phyloP scores from a whole-genome alignment of 108 stramenopile genomes.

The Skeletonema tropicum region DNA sequence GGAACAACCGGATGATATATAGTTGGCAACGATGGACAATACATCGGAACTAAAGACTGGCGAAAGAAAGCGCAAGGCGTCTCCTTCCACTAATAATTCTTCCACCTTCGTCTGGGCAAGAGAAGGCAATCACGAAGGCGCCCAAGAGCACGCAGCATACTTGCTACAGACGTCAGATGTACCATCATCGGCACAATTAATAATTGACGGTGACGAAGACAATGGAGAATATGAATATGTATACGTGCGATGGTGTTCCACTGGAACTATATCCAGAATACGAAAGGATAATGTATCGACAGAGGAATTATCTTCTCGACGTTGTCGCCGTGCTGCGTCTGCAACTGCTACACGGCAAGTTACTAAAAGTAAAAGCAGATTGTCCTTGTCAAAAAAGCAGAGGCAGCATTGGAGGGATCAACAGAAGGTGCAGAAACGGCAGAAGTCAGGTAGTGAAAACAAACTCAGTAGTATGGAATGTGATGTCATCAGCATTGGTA shows the following conservation, averaged over 20 bases:
- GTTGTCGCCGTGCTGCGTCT: background rate
- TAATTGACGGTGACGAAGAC: background rate
- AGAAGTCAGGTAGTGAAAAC: background rate
- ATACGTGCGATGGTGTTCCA: background rate
- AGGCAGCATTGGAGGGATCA: slow-evolving; percentile 6
- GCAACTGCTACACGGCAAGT: background rate
- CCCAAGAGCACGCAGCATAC: slow-evolving; percentile 1
- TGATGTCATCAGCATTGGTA: background rate
- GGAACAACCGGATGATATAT: too few relatives aligned
- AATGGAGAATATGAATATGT: background rate
- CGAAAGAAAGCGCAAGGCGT: background rate
- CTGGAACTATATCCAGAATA: background rate
- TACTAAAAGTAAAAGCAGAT: background rate
- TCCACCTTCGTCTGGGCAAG: background rate
- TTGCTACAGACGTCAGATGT: background rate
- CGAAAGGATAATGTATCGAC: background rate
- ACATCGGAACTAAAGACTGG: background rate
- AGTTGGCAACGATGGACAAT: too few relatives aligned
- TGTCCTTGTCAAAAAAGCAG: slow-evolving; percentile 3
- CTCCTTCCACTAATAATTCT: background rate
- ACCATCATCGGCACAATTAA: background rate
- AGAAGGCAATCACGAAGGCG: background rate
- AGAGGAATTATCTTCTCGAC: background rate
- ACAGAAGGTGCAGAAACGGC: background rate
- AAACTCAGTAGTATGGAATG: background rate